Evolutionary conservation across 108 stramenopile genomes (phyloP), one percentile per base, ranked within the genome.

Genomic region (Skeletonema grethae): DNA sequence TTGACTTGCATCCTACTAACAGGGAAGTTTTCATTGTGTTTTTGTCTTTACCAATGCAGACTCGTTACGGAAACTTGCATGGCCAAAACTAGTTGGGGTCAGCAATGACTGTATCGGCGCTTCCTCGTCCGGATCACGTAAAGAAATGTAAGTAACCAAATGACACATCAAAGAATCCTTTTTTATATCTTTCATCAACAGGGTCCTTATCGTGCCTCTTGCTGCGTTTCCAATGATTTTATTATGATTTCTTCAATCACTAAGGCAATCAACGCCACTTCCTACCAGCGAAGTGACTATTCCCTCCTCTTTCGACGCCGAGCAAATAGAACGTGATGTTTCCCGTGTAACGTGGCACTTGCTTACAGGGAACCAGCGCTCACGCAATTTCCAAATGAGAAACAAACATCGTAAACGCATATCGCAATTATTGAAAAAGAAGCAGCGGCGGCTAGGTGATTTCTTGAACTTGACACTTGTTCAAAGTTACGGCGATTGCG

Each of bases 301-400:
- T 11, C 69, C 80, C 20, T 36, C 67, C 34, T 90, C 79, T 11
- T 76, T 90, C 57, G 94, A 95, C 75, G 64, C 68, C 2, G 73
- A 78, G 48, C 94, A 95, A 69, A 90, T 95, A 68, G 84, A 86
- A 22, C 85, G 86, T 0, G 94, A 95, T 35, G 85, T 89, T 8
- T 73, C 86, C 11, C 81, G 94, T 8, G 87, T 89, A 30, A 95
- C 94, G 20, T 95, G 94, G 94, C 94, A 95, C 67, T 76, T 95
- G n/a, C 62, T 95, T 29, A 59, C 86, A 56, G 77, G 88, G 76
- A 79, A 57, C 29, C 93, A 94, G 70, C 82, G 93, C 4, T 76
- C 70, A 18, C 77, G 82, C 7, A 83, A 84, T 45, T 77, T 87
- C 20, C 80, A 87, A 65, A 85, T 85, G 73, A 76, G 80, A 57